These are phyloP conservation scores for Chloropicon primus DNA, from an alignment of 139 green algal species.

Conservation along the genomic window DNA sequence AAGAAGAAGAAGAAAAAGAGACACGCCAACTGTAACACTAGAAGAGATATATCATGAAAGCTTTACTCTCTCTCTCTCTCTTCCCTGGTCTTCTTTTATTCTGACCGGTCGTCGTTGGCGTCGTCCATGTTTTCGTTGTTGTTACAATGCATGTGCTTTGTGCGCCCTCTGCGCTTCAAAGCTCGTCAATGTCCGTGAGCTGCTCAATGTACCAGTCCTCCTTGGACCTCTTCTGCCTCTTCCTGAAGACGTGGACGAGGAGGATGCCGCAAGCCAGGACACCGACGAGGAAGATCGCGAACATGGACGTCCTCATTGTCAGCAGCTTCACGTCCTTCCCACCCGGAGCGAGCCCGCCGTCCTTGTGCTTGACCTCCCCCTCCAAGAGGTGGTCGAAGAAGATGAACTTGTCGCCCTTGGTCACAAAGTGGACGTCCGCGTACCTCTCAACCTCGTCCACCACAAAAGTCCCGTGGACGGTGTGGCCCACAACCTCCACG, in stretches of 20 bases:
- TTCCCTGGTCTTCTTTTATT: no score
- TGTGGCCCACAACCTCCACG: background rate
- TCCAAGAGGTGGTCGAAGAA: background rate
- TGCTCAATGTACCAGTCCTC: background rate
- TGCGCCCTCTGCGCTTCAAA: no score
- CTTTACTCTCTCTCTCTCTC: no score
- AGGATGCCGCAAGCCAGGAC: background rate
- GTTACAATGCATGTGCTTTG: no score
- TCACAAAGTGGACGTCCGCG: background rate
- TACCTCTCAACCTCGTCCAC: background rate
- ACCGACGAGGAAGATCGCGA: background rate
- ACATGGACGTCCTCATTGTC: background rate
- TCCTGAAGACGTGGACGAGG: background rate
- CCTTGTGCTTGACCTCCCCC: background rate
- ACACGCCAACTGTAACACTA: background rate
- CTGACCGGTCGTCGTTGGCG: no score
- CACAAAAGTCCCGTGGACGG: background rate
- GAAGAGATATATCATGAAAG: no score
- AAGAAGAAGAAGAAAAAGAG: no score
- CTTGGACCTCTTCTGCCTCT: background rate
- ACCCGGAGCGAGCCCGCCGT: background rate
- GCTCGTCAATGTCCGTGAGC: background rate
- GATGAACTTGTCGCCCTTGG: background rate
- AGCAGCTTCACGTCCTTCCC: background rate
- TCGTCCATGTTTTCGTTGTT: no score